Base-by-base conservation (phyloP, 2,329 filamentous ascomycete species). In the Ophiostoma sp. region DNA sequence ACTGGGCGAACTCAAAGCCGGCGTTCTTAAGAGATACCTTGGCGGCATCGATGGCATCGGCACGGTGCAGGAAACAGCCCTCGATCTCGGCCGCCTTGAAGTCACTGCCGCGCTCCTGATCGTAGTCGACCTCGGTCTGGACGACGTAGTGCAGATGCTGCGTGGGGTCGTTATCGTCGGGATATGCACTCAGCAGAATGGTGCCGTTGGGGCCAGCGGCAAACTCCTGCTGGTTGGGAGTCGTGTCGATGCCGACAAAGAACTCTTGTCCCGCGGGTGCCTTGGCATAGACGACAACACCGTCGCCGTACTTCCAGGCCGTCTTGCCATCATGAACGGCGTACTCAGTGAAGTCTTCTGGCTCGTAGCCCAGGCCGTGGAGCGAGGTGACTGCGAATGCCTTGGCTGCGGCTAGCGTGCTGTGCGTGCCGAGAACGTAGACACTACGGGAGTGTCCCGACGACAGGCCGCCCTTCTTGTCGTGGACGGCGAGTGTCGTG, bases 91-190 rank as follows among this genome's bases (percentile, higher is more conserved):
- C 78, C 4, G 69, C 72, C 71, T 80, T 78, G 62, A 69, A 60
- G 27, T 38, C 2, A 12, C 55, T 60, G 55, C 55, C 55, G 27
- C 77, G 76, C 69, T 79, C 79, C 49, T 74, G 73, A 67, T 77
- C 77, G 74, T 81, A 81, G 73, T 81, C 75, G 44, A 79, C 75
- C n/a, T 73, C 76, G 5, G 77, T 80, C 72, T 81, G 79, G 66
- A 82, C 68, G 12, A 82, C 77, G 72, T 79, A 79, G 70, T 79
- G 76, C 68, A 82, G 74, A 55, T 75, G 72, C 3, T 75, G 70
- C 27, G 73, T 72, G 5, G 72, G 74, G n/a, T 71, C 63, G 16
- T 65, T 36, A 44, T 27, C 68, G n/a, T 68, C 68, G 0, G 71
- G 47, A 3, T 60, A 65, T 8, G 66, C 64, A 11, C 74, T 74